phyloP scores from a whole-genome alignment of 192 early-diverging fungal species.

The Mortierella claussenii region DNA sequence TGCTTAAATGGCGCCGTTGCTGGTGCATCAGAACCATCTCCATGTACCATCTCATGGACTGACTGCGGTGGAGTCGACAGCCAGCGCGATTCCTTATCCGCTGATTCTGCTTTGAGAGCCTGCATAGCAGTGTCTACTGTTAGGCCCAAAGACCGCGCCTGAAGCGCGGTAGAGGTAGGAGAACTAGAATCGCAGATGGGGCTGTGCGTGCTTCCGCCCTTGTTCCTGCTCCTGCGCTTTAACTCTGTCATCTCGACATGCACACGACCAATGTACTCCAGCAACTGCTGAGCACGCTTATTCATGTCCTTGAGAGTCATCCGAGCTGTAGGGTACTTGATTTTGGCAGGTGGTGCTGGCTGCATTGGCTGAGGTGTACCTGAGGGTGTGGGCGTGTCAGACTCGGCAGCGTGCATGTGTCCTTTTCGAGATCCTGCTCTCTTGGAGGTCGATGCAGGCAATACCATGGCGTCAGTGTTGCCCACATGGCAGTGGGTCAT shows the following conservation, averaged over 20 bases:
- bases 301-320: constrained; percentile 72
- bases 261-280: constrained; percentile 65
- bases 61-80: constrained; percentile 31
- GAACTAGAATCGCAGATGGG: too few relatives aligned
- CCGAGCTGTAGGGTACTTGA: constrained; percentile 62
- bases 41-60: constrained; percentile 15
- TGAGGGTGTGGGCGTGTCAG: constrained; percentile 10
- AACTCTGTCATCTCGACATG: constrained; percentile 56
- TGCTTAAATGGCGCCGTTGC: not conserved
- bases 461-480: too few relatives aligned
- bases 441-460: constrained; percentile 10
- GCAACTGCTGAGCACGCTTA: constrained; percentile 70
- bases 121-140: constrained; percentile 4
- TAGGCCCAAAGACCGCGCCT: not conserved
- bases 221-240: not conserved
- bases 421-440: constrained; percentile 1
- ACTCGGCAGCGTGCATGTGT: not conserved
- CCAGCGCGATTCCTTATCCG: not conserved
- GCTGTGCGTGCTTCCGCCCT: too few relatives aligned
- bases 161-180: not conserved
- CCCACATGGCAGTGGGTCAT: too few relatives aligned
- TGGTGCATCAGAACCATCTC: constrained; percentile 10
- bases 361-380: constrained; percentile 39
- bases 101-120: not conserved
- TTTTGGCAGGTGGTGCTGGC: constrained; percentile 56